Evolutionary conservation across 2,329 filamentous ascomycete species (phyloP).

Genomic region (Fusarium praegraminearum): DNA sequence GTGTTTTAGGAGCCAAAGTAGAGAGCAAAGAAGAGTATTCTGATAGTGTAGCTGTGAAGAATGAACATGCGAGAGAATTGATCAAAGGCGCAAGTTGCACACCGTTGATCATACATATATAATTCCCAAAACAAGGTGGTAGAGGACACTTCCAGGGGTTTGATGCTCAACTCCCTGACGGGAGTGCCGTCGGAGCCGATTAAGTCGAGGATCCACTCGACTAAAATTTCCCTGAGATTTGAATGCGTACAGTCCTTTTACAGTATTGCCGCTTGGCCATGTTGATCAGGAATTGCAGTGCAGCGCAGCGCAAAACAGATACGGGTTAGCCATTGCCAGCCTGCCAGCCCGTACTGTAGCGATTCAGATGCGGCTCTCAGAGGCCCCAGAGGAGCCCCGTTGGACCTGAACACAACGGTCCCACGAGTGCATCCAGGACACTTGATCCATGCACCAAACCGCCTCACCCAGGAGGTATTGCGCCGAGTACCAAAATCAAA

Average conservation of each 20-base stretch:
- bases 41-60: neutral
- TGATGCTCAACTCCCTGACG: conserved; percentile 46
- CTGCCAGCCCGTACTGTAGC: neutral
- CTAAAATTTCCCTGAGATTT: conserved; percentile 49
- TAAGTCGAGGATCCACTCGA: conserved; percentile 48
- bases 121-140: conserved; percentile 38
- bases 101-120: conserved; percentile 47
- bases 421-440: conserved; percentile 43
- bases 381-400: conserved; percentile 19
- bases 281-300: neutral
- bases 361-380: conserved; percentile 29
- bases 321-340: neutral
- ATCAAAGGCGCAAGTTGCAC: conserved; percentile 23
- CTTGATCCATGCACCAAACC: conserved; percentile 50
- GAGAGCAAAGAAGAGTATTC: neutral
- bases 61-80: conserved; percentile 14
- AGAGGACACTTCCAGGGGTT: conserved; percentile 45
- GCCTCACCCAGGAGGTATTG: conserved; percentile 47
- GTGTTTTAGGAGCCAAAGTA: neutral
- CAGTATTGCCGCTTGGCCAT: neutral
- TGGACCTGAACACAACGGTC: conserved; percentile 36
- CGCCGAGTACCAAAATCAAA: conserved; percentile 41
- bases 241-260: conserved; percentile 27
- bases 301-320: neutral
- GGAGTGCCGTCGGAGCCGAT: conserved; percentile 49